These are phyloP conservation scores for Cladosporium sp. DNA, from an alignment of 2,329 filamentous ascomycete species.

Conservation along the genomic window DNA sequence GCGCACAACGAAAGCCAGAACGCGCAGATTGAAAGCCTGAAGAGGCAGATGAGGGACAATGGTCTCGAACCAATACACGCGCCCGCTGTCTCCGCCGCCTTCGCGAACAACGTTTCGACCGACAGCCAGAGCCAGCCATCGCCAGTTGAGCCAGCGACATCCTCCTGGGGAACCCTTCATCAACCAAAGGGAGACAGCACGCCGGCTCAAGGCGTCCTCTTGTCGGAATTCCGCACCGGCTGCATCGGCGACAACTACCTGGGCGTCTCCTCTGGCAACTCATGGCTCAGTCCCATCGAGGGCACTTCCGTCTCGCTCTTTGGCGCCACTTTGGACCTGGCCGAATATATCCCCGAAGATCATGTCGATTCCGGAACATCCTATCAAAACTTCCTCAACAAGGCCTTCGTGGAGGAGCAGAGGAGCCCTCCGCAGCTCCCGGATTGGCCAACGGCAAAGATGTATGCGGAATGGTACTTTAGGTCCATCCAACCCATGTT, in stretches of 20 bases:
- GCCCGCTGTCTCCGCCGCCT: conserved; percentile 16
- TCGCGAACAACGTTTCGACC: conserved; percentile 7
- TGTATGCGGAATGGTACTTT: conserved; percentile 75
- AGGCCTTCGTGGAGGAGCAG: conserved; percentile 59
- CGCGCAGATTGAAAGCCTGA: conserved; percentile 66
- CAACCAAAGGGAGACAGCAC: background rate
- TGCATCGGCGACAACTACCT: conserved; percentile 63
- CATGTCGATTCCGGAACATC: conserved; percentile 65
- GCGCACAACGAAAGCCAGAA: conserved; percentile 69
- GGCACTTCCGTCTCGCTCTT: conserved; percentile 76
- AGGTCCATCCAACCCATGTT: conserved; percentile 69
- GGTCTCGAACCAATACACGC: conserved; percentile 54
- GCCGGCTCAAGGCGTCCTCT: conserved; percentile 22
- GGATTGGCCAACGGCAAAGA: conserved; percentile 62
- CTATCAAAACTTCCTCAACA: conserved; percentile 67
- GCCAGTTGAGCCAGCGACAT: background rate
- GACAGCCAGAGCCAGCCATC: background rate
- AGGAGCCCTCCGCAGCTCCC: conserved; percentile 65
- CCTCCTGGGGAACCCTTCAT: background rate
- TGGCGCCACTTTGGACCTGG: conserved; percentile 76
- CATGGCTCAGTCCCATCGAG: conserved; percentile 70
- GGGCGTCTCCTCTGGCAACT: conserved; percentile 63
- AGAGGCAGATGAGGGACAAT: conserved; percentile 62
- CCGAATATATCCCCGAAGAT: conserved; percentile 67
- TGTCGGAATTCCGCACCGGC: conserved; percentile 50